These are phyloP conservation scores for Lanmaoa pseudosensibilis DNA, from an alignment of 768 basidiomycete species.

Conservation along the genomic window DNA sequence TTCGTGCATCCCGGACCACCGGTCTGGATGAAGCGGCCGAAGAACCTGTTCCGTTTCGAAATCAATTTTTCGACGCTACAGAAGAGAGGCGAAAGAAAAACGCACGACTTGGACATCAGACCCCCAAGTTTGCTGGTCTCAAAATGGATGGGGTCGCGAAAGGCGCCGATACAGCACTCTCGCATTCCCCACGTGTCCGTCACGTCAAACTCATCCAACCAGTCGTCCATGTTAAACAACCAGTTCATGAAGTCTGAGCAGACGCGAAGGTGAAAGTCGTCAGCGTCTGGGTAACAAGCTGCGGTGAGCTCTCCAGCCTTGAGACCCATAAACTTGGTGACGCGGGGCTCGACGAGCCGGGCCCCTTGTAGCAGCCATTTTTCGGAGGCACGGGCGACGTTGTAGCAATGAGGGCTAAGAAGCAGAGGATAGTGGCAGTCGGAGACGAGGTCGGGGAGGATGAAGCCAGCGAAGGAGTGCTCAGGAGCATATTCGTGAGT, in stretches of 20 bases:
- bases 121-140: constrained; percentile 31
- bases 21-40: constrained; percentile 37
- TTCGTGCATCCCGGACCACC: constrained; percentile 41
- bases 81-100: neutral
- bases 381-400: constrained; percentile 39
- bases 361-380: constrained; percentile 34
- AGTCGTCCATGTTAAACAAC: constrained; percentile 44
- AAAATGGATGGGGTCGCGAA: constrained; percentile 29
- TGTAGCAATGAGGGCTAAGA: constrained; percentile 34
- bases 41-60: constrained; percentile 33
- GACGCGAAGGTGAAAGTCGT: constrained; percentile 58
- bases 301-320: constrained; percentile 69
- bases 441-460: constrained; percentile 43
- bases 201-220: constrained; percentile 41
- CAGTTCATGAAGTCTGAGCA: constrained; percentile 66
- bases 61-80: neutral
- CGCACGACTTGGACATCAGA: constrained; percentile 37
- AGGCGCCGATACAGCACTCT: constrained; percentile 30
- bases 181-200: constrained; percentile 33
- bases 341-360: constrained; percentile 31
- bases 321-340: constrained; percentile 50
- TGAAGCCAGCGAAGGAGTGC: constrained; percentile 25
- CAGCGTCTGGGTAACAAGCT: constrained; percentile 57
- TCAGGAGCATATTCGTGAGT: constrained; percentile 14
- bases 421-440: constrained; percentile 40